Conservation (phyloP, 345 rosid genomes). For the Populus davidiana region DNA sequence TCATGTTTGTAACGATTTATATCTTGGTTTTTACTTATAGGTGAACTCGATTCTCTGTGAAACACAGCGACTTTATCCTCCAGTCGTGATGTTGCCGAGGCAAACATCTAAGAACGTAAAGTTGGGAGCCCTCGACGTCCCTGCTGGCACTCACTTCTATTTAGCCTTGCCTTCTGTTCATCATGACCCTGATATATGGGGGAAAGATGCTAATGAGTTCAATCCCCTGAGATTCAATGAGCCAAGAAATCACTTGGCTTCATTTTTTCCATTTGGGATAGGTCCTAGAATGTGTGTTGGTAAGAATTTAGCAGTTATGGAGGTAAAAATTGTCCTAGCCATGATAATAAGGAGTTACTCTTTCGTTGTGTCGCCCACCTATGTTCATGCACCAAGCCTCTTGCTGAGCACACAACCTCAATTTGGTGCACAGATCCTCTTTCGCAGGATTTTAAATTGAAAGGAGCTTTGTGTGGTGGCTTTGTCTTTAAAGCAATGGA, state of each 20-base stretch:
- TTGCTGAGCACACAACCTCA: slow-evolving; percentile 57
- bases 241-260: slow-evolving; percentile 42
- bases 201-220: slow-evolving; percentile 43
- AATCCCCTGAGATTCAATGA: slow-evolving; percentile 62
- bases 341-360: slow-evolving; percentile 45
- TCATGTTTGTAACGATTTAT: not conserved
- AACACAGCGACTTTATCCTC: not conserved
- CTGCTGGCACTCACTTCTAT: not conserved
- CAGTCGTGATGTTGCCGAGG: not conserved
- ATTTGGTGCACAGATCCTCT: slow-evolving; percentile 61
- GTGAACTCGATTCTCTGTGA: not conserved
- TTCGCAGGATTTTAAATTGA: slow-evolving; percentile 33
- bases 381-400: slow-evolving; percentile 67
- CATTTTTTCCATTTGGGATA: slow-evolving; percentile 52
- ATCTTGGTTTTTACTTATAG: not conserved
- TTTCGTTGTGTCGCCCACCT: slow-evolving; percentile 53
- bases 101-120: not conserved
- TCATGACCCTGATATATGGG: slow-evolving; percentile 65
- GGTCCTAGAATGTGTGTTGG: slow-evolving; percentile 65
- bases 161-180: not conserved
- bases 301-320: slow-evolving; percentile 46
- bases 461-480: too few species aligned
- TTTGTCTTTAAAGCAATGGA: not conserved
- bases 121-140: not conserved
- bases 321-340: slow-evolving; percentile 55